Evolutionary conservation across 2,329 filamentous ascomycete genomes (phyloP), one percentile per base, ranked within the genome.

Genomic region (Arthrobotrys pseudoclavata): DNA sequence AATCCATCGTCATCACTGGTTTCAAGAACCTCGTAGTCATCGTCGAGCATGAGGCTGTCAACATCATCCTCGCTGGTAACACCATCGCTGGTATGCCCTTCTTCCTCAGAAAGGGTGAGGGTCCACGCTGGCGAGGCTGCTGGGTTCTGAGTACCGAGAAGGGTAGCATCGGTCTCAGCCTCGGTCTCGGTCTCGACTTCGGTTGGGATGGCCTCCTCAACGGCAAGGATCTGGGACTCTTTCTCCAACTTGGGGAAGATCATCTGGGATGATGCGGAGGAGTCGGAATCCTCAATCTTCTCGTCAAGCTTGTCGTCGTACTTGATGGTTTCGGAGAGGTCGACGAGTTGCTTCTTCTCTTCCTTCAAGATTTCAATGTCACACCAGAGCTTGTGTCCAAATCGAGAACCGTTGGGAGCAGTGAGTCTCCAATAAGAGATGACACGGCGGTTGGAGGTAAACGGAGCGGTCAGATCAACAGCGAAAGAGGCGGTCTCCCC

Each of bases 351-450:
- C 26, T 80, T 77, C 70, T 79, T 76, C 37, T 71, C 72, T 18
- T 45, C 42, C n/a, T 79, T 72, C 50, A 85, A 85, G 80, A 97
- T 93, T 62, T 89, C 88, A 79, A 99, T 89, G 80, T 98, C 94
- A 83, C 95, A 97, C 95, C 95, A 99, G 57, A 99, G 87, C 82
- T 94, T 92, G 85, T 97, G 92, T 45, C 96, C 96, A 80, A 98
- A 97, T 80, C 93, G 91, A 79, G 88, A 86, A 24, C 94, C 94
- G 71, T 93, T 90, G 6, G 90, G 87, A 75, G 92, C 90, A 81
- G 94, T 96, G 80, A 99, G 86, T 79, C 95, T 94, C 96, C 96
- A 99, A 87, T 97, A 97, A 1, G 96, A 98, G 82, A 97, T 96
- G 76, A 91, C 87, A 84, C 91, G 92, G 60, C 92, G 91, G 64